phyloP scores from a whole-genome alignment of 2,329 filamentous ascomycete genomes.

The Colletotrichum graminicola region DNA sequence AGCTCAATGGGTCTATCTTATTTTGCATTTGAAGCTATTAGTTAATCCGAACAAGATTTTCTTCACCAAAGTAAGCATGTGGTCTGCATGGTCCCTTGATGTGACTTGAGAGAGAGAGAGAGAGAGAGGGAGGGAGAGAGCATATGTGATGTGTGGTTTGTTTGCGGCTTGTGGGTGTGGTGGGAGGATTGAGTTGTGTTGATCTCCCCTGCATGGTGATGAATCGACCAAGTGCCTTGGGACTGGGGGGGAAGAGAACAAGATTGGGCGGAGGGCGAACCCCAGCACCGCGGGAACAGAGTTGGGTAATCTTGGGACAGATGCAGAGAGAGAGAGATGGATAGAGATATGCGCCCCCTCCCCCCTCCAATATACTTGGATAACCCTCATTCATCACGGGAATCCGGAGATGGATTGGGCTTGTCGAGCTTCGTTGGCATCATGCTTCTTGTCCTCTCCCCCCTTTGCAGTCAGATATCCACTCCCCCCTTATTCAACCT shows the following conservation, averaged over 20 bases:
- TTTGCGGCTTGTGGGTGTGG: background rate
- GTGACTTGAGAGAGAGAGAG: background rate
- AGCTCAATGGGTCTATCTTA: slow-evolving; percentile 55
- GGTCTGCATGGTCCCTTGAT: background rate
- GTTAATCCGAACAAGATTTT: slow-evolving; percentile 55
- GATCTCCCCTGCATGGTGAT: background rate
- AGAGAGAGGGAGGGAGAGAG: no score
- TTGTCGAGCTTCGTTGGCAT: no score
- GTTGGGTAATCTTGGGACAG: slow-evolving; percentile 14
- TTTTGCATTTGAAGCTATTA: slow-evolving; percentile 53
- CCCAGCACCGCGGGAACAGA: background rate
- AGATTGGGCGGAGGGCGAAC: background rate
- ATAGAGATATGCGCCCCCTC: slow-evolving; percentile 11
- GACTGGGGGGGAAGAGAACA: background rate
- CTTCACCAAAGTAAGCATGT: slow-evolving; percentile 19
- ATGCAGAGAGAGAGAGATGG: background rate
- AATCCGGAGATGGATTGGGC: no score
- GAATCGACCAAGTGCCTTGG: background rate
- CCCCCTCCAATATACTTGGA: no score
- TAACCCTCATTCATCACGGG: no score
- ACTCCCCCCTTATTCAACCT: background rate
- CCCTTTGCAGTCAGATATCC: no score
- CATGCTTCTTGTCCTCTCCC: no score
- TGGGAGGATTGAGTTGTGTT: background rate
- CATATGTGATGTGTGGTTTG: background rate